Conservation (phyloP, 306 rosid species). For the Lotus japonicus region DNA sequence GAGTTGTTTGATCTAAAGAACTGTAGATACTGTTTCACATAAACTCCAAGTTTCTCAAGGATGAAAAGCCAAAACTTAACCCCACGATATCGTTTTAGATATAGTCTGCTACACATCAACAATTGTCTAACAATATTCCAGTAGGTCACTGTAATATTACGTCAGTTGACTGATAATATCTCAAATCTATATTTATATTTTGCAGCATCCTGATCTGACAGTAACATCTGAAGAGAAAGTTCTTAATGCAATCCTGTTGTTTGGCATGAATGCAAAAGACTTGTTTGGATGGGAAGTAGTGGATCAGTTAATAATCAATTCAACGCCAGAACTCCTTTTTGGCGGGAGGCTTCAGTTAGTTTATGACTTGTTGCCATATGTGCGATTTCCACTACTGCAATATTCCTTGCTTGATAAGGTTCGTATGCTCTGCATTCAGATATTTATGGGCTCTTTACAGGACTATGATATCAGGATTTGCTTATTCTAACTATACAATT, state of each 20-base stretch:
- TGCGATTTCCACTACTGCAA: slow-evolving; percentile 67
- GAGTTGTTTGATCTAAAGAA: slow-evolving; percentile 8
- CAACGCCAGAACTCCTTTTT: slow-evolving; percentile 61
- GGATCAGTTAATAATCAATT: slow-evolving; percentile 56
- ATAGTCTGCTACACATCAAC: background rate
- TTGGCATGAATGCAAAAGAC: slow-evolving; percentile 64
- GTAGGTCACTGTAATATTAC: background rate
- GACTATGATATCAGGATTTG: background rate
- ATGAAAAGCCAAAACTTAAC: background rate
- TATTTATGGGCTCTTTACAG: background rate
- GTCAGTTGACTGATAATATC: slow-evolving; percentile 12
- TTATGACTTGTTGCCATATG: slow-evolving; percentile 46
- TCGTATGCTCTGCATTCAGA: slow-evolving; percentile 15
- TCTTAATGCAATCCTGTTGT: slow-evolving; percentile 76
- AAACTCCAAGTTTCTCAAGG: background rate
- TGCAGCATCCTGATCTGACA: slow-evolving; percentile 94
- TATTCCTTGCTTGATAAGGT: slow-evolving; percentile 74
- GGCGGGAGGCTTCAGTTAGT: slow-evolving; percentile 67
- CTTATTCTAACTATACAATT: slow-evolving; percentile 25
- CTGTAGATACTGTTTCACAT: slow-evolving; percentile 5
- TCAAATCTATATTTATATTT: slow-evolving; percentile 20
- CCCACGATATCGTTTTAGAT: background rate
- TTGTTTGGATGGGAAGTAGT: slow-evolving; percentile 69
- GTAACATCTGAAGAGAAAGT: slow-evolving; percentile 95
- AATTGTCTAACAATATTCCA: slow-evolving; percentile 5